Conservation (phyloP, 1,284 basidiomycete species). For the Polyporus tsugae region DNA sequence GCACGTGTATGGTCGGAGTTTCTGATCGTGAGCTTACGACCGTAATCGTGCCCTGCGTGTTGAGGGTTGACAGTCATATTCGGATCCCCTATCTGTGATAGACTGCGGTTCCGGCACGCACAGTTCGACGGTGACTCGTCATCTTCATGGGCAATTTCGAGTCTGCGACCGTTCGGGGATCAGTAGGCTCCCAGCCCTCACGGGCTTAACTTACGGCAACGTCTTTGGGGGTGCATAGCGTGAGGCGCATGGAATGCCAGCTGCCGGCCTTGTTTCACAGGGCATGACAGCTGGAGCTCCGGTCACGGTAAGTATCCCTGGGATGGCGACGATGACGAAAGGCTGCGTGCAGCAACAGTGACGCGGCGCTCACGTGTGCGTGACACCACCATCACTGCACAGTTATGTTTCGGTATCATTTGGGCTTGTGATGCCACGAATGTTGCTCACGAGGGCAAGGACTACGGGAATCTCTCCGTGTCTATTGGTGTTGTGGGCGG, state of each 20-base stretch:
- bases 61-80: background rate
- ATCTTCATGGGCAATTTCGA: background rate
- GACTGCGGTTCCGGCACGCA: background rate
- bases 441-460: background rate
- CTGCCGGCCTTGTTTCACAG: background rate
- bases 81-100: background rate
- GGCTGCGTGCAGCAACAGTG: background rate
- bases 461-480: background rate
- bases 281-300: background rate
- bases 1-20: constrained; percentile 9
- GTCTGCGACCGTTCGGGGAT: background rate
- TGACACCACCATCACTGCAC: background rate
- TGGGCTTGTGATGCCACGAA: background rate
- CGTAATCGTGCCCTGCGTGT: background rate
- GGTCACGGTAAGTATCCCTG: background rate
- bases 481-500: background rate
- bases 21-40: constrained; percentile 1
- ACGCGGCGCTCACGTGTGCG: background rate
- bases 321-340: background rate
- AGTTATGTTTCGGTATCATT: background rate
- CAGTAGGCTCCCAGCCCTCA: background rate
- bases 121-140: background rate
- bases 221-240: background rate
- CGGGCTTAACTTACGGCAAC: background rate
- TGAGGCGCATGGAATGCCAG: background rate